phyloP scores from a whole-genome alignment of 2,329 filamentous ascomycete genomes.

The Mycosphaerella sp. region DNA sequence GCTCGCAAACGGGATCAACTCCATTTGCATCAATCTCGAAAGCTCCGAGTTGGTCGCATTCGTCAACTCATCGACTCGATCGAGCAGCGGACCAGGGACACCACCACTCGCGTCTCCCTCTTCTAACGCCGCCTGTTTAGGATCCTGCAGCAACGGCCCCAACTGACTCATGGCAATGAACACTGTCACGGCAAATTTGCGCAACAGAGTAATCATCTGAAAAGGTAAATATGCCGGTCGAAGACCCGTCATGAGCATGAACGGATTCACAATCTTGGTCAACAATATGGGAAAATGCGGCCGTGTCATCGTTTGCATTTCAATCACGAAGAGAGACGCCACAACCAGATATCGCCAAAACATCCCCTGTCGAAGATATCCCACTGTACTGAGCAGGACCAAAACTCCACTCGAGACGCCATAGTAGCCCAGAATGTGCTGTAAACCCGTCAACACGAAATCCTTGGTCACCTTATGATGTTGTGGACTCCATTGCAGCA shows the following conservation, averaged over 20 bases:
- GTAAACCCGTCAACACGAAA: constrained; percentile 63
- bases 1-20: constrained; percentile 73
- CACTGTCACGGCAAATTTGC: constrained; percentile 68
- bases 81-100: constrained; percentile 56
- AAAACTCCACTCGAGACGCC: constrained; percentile 51
- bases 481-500: constrained; percentile 54
- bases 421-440: constrained; percentile 56
- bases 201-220: constrained; percentile 68
- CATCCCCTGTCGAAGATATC: constrained; percentile 61
- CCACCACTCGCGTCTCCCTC: constrained; percentile 20
- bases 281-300: constrained; percentile 42
- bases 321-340: constrained; percentile 50
- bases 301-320: constrained; percentile 52
- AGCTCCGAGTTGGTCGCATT: constrained; percentile 62
- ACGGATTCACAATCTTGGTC: constrained; percentile 44
- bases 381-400: constrained; percentile 56
- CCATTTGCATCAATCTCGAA: constrained; percentile 63
- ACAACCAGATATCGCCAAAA: constrained; percentile 50
- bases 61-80: constrained; percentile 57
- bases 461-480: constrained; percentile 64
- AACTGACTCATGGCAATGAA: constrained; percentile 81
- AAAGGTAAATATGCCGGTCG: constrained; percentile 71
- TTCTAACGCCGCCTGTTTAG: constrained; percentile 12
- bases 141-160: constrained; percentile 55
- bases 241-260: constrained; percentile 36